Evolutionary conservation across 169 alveolate species (phyloP).

Genomic region (Plasmodium gonderi): DNA sequence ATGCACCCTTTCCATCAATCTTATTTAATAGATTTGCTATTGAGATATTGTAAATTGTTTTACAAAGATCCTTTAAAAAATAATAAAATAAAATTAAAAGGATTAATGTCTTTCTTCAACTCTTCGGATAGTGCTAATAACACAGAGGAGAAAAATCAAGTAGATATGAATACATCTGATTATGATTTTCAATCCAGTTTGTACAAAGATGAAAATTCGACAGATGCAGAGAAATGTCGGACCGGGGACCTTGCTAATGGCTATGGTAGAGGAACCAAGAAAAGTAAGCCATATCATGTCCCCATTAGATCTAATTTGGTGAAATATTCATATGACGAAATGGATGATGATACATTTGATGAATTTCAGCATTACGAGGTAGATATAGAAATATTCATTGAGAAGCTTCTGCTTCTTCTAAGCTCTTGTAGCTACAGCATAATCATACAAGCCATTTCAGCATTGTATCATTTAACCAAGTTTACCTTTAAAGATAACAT

Average conservation of each 20-base stretch:
- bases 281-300: no score
- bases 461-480: conserved; percentile 35
- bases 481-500: conserved; percentile 19
- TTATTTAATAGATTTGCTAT: conserved; percentile 11
- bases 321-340: no score
- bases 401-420: not conserved
- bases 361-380: not conserved
- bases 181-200: no score
- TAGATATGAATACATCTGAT: no score
- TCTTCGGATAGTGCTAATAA: not conserved
- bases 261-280: no score
- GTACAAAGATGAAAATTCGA: no score
- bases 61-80: conserved; percentile 34
- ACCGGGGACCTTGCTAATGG: no score
- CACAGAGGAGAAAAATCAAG: not conserved
- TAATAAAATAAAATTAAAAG: not conserved
- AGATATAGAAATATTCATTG: conserved; percentile 42
- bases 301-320: no score
- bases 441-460: not conserved
- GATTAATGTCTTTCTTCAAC: not conserved
- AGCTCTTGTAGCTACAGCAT: conserved; percentile 34
- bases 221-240: no score
- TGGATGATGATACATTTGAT: not conserved
- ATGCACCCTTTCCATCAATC: conserved; percentile 74
- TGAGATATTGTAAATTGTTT: conserved; percentile 26